Base-by-base conservation (phyloP, 352 stramenopile genomes). In the Pythium coloratum region DNA sequence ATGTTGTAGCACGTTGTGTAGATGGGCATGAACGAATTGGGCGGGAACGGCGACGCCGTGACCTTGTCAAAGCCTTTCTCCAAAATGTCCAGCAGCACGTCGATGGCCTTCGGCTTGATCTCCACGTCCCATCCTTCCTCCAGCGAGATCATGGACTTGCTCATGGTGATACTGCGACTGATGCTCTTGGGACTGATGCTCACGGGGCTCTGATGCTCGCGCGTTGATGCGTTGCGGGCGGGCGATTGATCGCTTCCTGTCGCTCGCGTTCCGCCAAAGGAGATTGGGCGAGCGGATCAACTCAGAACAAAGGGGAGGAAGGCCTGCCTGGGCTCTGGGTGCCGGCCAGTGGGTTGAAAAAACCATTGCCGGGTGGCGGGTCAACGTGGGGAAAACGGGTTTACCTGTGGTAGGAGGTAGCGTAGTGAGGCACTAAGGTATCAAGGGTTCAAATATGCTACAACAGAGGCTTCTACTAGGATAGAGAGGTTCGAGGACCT, bases 1-100 rank as follows among this genome's bases (percentile, higher is more conserved):
- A 99, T 99, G 77, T 99, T 98, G 85, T 99, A 99, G 83, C 88
- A 95, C 64, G 86, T 94, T 67, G 88, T 96, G 75, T 96, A 96
- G 75, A 96, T 95, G 36, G 86, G 86, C 88, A 96, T 96, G 76
- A 94, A 96, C 57, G 82, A 73, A 67, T 88, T 87, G 53, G 88
- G 82, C 34, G 88, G 88, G 76, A 96, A 96, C 33, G 86, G 85
- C 67, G 82, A 94, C 12, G 81, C 77, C 71, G 80, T 78, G 30
- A 94, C 79, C 56, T 94, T 88, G 65, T 96, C 88, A 44, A 96
- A 90, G 55, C 88, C 88, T 70, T 90, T 86, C 75, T 96, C 84
- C 24, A 96, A 73, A 63, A 95, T 93, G 49, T 89, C 80, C 54
- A 95, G 77, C 55, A 96, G 76, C 76, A 96, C 85, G 63, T 96